Evolutionary conservation across 2,329 filamentous ascomycete genomes (phyloP).

Genomic region (Phaeophleospora eucalypticola): DNA sequence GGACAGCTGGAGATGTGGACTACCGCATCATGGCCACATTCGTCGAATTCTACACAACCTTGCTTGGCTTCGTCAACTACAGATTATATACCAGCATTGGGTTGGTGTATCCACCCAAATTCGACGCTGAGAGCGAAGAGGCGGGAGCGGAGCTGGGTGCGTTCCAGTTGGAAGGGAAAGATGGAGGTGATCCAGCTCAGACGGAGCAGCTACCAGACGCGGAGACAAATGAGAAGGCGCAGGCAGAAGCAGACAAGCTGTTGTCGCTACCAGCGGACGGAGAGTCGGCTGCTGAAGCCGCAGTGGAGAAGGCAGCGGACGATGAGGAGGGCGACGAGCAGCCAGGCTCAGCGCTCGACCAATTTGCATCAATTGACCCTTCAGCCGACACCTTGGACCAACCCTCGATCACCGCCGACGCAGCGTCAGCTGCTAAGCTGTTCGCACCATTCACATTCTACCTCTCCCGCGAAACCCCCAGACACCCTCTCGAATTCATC

Average conservation of each 20-base stretch:
- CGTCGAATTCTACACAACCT: conserved; percentile 96
- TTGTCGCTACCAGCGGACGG: conserved; percentile 34
- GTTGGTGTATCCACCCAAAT: conserved; percentile 92
- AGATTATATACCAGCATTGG: conserved; percentile 86
- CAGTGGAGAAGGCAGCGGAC: conserved; percentile 18
- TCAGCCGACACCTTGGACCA: conserved; percentile 84
- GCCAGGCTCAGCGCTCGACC: conserved; percentile 63
- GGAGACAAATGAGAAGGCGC: conserved; percentile 39
- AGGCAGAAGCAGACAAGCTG: conserved; percentile 47
- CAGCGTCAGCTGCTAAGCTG: conserved; percentile 64
- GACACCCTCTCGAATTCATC: conserved; percentile 86
- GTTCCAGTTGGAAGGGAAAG: conserved; percentile 80
- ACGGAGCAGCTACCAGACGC: conserved; percentile 26
- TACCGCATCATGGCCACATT: conserved; percentile 99
- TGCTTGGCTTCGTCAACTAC: conserved; percentile 95
- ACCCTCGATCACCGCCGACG: conserved; percentile 58
- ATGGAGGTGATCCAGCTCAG: conserved; percentile 39
- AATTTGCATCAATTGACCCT: conserved; percentile 78
- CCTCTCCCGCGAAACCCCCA: conserved; percentile 87
- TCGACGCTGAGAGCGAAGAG: conserved; percentile 81
- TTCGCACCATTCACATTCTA: conserved; percentile 89
- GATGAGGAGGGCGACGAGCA: conserved; percentile 8
- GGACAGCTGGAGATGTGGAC: conserved; percentile 88
- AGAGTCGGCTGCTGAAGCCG: conserved; percentile 19
- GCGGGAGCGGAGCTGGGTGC: conserved; percentile 84